Conservation (phyloP, 306 rosid genomes). For the Lathyrus sativus region DNA sequence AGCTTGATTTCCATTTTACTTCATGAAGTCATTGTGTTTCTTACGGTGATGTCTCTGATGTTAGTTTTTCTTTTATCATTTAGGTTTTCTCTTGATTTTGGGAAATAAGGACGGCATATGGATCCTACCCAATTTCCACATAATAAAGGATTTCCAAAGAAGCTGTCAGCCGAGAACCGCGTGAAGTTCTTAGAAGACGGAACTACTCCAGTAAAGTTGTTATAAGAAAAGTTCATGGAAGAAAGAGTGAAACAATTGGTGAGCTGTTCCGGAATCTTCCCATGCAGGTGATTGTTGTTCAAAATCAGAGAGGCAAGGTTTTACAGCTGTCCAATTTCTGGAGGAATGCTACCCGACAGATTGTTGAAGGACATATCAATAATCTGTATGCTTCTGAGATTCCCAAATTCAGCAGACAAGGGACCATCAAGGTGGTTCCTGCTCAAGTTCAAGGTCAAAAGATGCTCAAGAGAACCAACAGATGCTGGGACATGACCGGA, state of each 20-base stretch:
- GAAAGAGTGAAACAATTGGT: slow-evolving; percentile 79
- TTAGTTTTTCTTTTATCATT: no score
- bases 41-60: no score
- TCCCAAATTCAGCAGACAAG: slow-evolving; percentile 74
- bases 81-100: slow-evolving; percentile 70
- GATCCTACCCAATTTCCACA: slow-evolving; percentile 90
- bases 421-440: slow-evolving; percentile 58
- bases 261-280: slow-evolving; percentile 77
- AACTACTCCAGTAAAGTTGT: slow-evolving; percentile 70
- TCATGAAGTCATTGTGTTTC: no score
- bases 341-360: slow-evolving; percentile 66
- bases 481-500: slow-evolving; percentile 76
- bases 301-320: slow-evolving; percentile 63
- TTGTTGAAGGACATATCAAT: slow-evolving; percentile 81
- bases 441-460: slow-evolving; percentile 85
- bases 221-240: slow-evolving; percentile 78
- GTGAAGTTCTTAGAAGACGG: slow-evolving; percentile 71
- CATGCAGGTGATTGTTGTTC: slow-evolving; percentile 62
- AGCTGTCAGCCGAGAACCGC: slow-evolving; percentile 73
- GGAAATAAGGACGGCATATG: slow-evolving; percentile 51
- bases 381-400: slow-evolving; percentile 72
- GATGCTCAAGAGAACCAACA: slow-evolving; percentile 80
- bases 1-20: no score
- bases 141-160: slow-evolving; percentile 69
- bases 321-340: slow-evolving; percentile 80